phyloP scores from a whole-genome alignment of 306 rosid species.

The Pyrus betulifolia region DNA sequence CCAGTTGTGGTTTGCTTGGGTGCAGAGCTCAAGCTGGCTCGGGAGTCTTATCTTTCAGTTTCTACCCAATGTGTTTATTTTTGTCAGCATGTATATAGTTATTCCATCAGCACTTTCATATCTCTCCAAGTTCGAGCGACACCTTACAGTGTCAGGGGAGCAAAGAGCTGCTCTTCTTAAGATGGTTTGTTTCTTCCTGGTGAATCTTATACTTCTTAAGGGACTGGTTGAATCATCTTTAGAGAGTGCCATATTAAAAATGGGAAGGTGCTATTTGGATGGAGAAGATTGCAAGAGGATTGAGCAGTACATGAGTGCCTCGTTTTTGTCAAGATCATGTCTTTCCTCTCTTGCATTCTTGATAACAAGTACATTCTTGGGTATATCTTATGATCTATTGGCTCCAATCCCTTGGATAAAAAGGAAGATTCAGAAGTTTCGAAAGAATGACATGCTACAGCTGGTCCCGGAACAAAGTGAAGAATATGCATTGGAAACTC shows the following conservation, averaged over 20 bases:
- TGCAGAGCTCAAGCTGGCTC: conserved; percentile 90
- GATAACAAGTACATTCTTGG: conserved; percentile 88
- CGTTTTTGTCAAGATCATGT: conserved; percentile 85
- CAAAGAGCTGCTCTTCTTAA: conserved; percentile 87
- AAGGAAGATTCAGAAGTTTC: conserved; percentile 59
- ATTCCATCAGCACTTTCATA: conserved; percentile 88
- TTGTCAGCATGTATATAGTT: conserved; percentile 84
- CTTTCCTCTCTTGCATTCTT: conserved; percentile 92
- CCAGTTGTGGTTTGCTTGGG: conserved; percentile 80
- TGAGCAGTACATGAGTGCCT: conserved; percentile 92
- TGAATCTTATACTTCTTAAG: conserved; percentile 83
- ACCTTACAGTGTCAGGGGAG: conserved; percentile 91
- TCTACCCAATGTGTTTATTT: conserved; percentile 80
- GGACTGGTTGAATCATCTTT: conserved; percentile 83
- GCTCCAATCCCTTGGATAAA: conserved; percentile 97
- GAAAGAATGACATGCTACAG: conserved; percentile 93
- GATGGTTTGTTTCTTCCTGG: conserved; percentile 97
- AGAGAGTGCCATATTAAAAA: conserved; percentile 68
- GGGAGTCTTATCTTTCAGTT: conserved; percentile 87
- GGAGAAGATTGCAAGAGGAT: conserved; percentile 97
- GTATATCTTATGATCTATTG: conserved; percentile 86
- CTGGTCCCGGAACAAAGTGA: conserved; percentile 87
- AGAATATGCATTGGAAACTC: conserved; percentile 73
- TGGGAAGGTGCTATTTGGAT: conserved; percentile 93
- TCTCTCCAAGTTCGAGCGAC: conserved; percentile 86